Conservation (phyloP, 2,329 filamentous ascomycete species). For the Nothopassalora personata region DNA sequence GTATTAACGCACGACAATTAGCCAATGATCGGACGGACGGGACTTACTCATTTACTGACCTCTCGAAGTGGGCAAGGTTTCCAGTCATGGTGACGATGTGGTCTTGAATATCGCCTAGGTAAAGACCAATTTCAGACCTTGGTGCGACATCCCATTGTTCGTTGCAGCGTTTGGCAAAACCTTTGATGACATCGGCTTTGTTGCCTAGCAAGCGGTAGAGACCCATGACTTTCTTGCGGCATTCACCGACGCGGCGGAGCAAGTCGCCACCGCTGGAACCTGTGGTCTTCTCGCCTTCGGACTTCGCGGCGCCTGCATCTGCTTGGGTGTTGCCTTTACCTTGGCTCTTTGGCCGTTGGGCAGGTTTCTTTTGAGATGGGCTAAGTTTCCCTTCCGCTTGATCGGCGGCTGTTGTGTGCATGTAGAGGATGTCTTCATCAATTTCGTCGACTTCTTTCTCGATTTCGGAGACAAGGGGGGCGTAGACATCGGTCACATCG, state of each 20-base stretch:
- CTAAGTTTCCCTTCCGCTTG: slow-evolving; percentile 21
- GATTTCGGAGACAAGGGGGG: slow-evolving; percentile 83
- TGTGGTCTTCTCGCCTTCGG: slow-evolving; percentile 36
- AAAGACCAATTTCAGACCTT: slow-evolving; percentile 91
- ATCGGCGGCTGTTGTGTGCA: slow-evolving; percentile 58
- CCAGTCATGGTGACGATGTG: slow-evolving; percentile 99
- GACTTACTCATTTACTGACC: slow-evolving; percentile 50
- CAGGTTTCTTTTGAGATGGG: slow-evolving; percentile 28
- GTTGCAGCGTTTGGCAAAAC: slow-evolving; percentile 96
- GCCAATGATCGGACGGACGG: not conserved
- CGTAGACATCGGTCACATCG: slow-evolving; percentile 95
- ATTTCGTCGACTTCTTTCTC: slow-evolving; percentile 97
- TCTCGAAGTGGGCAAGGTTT: slow-evolving; percentile 93
- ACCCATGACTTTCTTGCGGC: slow-evolving; percentile 95
- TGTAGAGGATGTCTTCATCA: slow-evolving; percentile 79
- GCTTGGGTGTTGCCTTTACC: slow-evolving; percentile 26
- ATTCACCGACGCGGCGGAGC: slow-evolving; percentile 87
- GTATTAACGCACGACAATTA: not conserved
- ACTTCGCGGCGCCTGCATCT: slow-evolving; percentile 26
- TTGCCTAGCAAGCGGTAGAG: slow-evolving; percentile 89
- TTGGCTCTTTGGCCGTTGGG: slow-evolving; percentile 6
- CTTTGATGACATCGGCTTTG: slow-evolving; percentile 98
- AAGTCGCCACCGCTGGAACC: slow-evolving; percentile 63
- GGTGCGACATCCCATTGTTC: slow-evolving; percentile 97
- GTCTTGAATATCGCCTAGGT: slow-evolving; percentile 96